phyloP scores from a whole-genome alignment of 805 yeast species.

The Starmerella bombi region DNA sequence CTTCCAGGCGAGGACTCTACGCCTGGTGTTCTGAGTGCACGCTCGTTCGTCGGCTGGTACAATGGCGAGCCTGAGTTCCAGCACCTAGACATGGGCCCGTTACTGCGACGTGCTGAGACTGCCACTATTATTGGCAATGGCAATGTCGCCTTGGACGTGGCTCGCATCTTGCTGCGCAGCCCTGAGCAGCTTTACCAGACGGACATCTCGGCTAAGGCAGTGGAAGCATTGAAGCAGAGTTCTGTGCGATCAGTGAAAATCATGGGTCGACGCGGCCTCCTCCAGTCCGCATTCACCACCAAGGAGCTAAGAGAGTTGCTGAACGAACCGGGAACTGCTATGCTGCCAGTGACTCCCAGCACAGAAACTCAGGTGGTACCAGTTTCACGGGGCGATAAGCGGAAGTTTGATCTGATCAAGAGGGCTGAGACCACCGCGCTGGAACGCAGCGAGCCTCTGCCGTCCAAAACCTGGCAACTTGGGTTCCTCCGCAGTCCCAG shows the following conservation, averaged over 20 bases:
- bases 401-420: conserved; percentile 16
- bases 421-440: conserved; percentile 1
- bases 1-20: conserved; percentile 46
- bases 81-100: conserved; percentile 36
- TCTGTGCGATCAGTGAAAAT: conserved; percentile 52
- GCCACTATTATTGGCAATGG: conserved; percentile 93
- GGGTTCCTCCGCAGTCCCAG: conserved; percentile 58
- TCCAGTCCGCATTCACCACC: conserved; percentile 80
- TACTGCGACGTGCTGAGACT: conserved; percentile 40
- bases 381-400: conserved; percentile 15
- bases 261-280: conserved; percentile 74
- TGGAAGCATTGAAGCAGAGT: conserved; percentile 38
- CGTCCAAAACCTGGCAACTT: conserved; percentile 44
- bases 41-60: conserved; percentile 91
- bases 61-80: conserved; percentile 67
- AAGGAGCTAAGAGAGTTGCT: conserved; percentile 81
- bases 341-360: conserved; percentile 14
- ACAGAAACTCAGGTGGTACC: conserved; percentile 1
- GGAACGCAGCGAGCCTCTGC: background rate
- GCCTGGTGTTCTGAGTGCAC: conserved; percentile 59
- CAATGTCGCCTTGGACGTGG: conserved; percentile 86
- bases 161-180: conserved; percentile 59
- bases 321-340: conserved; percentile 19
- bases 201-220: conserved; percentile 57
- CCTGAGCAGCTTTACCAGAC: conserved; percentile 47